Percentiles rank a stretch among this genome's conserved stretches.
phyloP scores from a whole-genome alignment of 768 basidiomycete species.

The Rhizopogon rudus region DNA sequence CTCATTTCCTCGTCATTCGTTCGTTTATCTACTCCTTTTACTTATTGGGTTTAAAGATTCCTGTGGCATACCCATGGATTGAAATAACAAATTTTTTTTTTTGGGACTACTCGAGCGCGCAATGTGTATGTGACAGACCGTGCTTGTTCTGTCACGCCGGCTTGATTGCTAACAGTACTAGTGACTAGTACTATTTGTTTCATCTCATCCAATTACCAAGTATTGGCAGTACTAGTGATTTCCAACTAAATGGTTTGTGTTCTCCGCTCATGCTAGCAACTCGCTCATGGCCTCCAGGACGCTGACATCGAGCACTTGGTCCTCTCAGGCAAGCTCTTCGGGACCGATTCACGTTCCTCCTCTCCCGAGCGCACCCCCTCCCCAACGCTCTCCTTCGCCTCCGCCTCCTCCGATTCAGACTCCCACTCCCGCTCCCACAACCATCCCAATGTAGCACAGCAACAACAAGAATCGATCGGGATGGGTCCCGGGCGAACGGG shows the following conservation, averaged over 20 bases:
- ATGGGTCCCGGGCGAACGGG: slow-evolving; percentile 86
- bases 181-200: too few relatives aligned
- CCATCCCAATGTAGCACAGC: slow-evolving; percentile 6
- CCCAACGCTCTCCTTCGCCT: slow-evolving; percentile 31
- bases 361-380: slow-evolving; percentile 66
- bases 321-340: slow-evolving; percentile 75
- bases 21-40: background rate
- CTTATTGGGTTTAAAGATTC: background rate
- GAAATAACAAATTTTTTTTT: slow-evolving; percentile 3
- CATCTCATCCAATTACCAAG: background rate
- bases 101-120: too few relatives aligned
- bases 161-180: too few relatives aligned
- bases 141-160: too few relatives aligned
- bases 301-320: slow-evolving; percentile 66
- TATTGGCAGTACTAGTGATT: background rate
- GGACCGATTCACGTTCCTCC: slow-evolving; percentile 43
- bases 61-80: slow-evolving; percentile 8
- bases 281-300: slow-evolving; percentile 15
- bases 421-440: slow-evolving; percentile 39
- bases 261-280: background rate
- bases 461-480: slow-evolving; percentile 58
- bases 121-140: too few relatives aligned
- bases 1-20: background rate
- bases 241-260: background rate
- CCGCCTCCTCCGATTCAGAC: slow-evolving; percentile 34